Evolutionary conservation across 164 flowering plant genomes (phyloP), one percentile per base, ranked within the genome.

Genomic region (Nymphaea colorata): DNA sequence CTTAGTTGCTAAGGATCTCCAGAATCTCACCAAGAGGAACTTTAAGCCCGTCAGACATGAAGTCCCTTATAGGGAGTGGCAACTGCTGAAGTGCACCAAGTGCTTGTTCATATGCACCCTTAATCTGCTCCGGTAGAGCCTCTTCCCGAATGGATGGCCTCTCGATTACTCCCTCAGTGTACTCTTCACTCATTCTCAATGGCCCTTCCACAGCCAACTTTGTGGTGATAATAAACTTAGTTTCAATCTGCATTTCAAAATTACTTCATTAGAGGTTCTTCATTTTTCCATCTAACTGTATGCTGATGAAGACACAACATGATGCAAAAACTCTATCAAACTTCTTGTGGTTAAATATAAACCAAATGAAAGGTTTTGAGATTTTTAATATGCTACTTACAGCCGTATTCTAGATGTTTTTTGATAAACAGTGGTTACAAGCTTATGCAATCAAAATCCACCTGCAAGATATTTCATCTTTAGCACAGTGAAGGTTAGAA

Each of bases 171-270:
- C 85, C 91, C 76, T 94, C 92, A 69, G 80, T 80, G 76, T 91
- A 94, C 70, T 89, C 98, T 73, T 91, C 96, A 79, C 86, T 94
- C 86, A 94, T 72, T 66, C 97, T 74, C 42, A 88, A 84, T 43
- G 98, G 98, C 18, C 98, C 98, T 74, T 94, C 98, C 53, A 89
- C 87, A 69, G 93, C 66, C 66, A 94, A 73, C 83, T 73, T 85
- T 60, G 85, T 68, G n/a, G 85, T 78, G 68, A 94, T 66, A 67
- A 70, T 62, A 71, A 91, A 74, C 78, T 82, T 90, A 84, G 82
- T 86, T 77, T 91, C 93, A 64, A 94, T 77, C 99, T 94, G 87
- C 85, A 83, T 64, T 71, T 66, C 47, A 72, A 62, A 68, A 64
- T 36, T 61, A 47, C 64, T 61, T 61, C 16, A 61, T 8, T 61